Conservation (phyloP, 73 alveolate genomes). For the Halteria grandinella region DNA sequence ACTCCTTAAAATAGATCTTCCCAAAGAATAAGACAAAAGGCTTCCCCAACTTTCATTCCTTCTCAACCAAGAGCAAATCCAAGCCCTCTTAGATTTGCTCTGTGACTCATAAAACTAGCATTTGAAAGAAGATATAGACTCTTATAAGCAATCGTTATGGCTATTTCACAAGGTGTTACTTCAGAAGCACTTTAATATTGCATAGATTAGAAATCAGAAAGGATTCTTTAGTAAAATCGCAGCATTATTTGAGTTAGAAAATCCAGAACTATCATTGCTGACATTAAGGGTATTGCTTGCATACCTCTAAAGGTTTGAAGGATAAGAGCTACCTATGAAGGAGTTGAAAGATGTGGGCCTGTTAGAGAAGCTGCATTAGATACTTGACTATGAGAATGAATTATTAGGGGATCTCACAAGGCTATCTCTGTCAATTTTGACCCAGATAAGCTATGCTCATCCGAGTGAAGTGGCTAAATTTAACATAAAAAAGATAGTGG, state of each 20-base stretch:
- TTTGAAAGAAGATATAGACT: constrained; percentile 4
- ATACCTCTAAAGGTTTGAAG: constrained; percentile 27
- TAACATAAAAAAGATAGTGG: constrained; percentile 28
- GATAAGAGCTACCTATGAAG: constrained; percentile 36
- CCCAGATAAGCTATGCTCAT: constrained; percentile 10
- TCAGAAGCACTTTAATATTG: not conserved
- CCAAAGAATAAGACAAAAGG: not conserved
- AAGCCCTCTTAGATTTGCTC: no score
- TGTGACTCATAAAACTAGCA: no score
- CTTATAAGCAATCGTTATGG: constrained; percentile 21
- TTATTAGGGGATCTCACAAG: constrained; percentile 28
- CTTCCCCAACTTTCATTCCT: not conserved
- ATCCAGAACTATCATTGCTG: constrained; percentile 20
- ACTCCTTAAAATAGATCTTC: no score
- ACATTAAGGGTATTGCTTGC: constrained; percentile 30
- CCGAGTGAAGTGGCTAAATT: constrained; percentile 20
- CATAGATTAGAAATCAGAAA: constrained; percentile 26
- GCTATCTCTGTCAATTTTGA: not conserved
- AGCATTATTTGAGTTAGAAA: constrained; percentile 1
- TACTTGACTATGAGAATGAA: constrained; percentile 43
- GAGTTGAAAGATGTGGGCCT: constrained; percentile 33
- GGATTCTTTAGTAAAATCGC: constrained; percentile 5
- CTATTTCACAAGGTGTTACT: constrained; percentile 12
- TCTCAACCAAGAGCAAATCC: constrained; percentile 6
- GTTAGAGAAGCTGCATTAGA: constrained; percentile 20